Conservation (phyloP, 2,329 filamentous ascomycete genomes). For the Neofusicoccum parvum region DNA sequence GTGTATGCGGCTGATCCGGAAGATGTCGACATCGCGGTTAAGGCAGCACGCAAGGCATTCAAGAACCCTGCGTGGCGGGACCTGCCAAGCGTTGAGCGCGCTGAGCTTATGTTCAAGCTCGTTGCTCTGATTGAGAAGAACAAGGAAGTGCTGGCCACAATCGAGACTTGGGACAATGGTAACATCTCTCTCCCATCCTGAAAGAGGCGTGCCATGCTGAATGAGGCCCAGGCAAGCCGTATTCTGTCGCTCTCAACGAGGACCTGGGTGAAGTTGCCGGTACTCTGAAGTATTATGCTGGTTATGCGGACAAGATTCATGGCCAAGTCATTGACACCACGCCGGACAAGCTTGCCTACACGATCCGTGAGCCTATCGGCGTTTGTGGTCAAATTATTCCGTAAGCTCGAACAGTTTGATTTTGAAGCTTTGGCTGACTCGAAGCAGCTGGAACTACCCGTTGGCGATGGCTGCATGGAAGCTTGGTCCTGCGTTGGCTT, state of each 20-base stretch:
- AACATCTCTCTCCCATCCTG: slow-evolving; percentile 10
- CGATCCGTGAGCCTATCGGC: slow-evolving; percentile 67
- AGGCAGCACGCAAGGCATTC: slow-evolving; percentile 69
- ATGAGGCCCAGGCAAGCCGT: slow-evolving; percentile 59
- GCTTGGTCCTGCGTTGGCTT: slow-evolving; percentile 59
- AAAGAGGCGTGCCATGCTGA: background rate
- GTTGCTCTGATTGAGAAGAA: slow-evolving; percentile 70
- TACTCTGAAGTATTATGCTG: slow-evolving; percentile 73
- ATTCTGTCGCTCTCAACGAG: slow-evolving; percentile 63
- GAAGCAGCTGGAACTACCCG: slow-evolving; percentile 51
- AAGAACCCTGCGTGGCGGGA: slow-evolving; percentile 68
- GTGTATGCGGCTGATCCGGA: slow-evolving; percentile 68
- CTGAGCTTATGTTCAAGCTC: slow-evolving; percentile 68
- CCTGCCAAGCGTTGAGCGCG: slow-evolving; percentile 68
- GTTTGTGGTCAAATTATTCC: slow-evolving; percentile 45
- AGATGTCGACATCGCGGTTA: slow-evolving; percentile 71
- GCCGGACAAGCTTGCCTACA: slow-evolving; percentile 73
- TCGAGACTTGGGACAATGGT: slow-evolving; percentile 81
- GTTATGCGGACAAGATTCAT: slow-evolving; percentile 78
- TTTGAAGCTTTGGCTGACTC: background rate
- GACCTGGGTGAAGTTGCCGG: slow-evolving; percentile 64
- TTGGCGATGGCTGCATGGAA: slow-evolving; percentile 55
- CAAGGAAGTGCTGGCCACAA: slow-evolving; percentile 62
- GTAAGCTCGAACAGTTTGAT: slow-evolving; percentile 1
- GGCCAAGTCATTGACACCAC: slow-evolving; percentile 76